Percentiles rank a stretch among this genome's conserved stretches.
Evolutionary conservation across 208 protist species (phyloP).

Genomic region (Strigomonas galati): DNA sequence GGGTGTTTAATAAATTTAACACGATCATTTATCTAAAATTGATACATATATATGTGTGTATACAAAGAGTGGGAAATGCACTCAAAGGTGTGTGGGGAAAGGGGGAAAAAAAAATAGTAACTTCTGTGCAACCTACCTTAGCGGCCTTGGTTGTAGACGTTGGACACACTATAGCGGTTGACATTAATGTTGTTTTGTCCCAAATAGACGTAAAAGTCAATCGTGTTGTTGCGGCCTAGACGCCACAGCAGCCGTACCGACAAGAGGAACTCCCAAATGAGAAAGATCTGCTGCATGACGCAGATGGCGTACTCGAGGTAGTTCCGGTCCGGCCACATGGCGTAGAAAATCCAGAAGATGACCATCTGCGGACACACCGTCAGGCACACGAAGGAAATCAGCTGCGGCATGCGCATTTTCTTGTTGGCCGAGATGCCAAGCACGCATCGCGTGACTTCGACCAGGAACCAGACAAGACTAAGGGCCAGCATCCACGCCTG

Average conservation of each 20-base stretch:
- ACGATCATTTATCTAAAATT: no score
- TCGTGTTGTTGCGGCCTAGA: conserved; percentile 52
- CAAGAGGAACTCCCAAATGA: conserved; percentile 35
- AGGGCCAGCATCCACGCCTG: conserved; percentile 43
- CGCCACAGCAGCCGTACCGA: conserved; percentile 28
- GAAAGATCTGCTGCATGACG: conserved; percentile 52
- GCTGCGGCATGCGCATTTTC: conserved; percentile 33
- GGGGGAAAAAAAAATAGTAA: no score
- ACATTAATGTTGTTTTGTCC: background rate
- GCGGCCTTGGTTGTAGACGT: no score
- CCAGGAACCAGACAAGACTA: conserved; percentile 41
- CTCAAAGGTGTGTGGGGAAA: no score
- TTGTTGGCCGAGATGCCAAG: conserved; percentile 46
- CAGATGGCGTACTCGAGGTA: conserved; percentile 62
- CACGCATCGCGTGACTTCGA: conserved; percentile 46
- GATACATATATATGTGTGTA: no score
- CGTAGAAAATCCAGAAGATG: conserved; percentile 36
- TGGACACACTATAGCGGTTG: background rate
- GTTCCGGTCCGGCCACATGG: conserved; percentile 37
- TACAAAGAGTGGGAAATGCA: no score
- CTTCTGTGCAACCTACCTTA: no score
- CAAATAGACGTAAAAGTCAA: conserved; percentile 71
- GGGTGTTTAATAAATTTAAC: no score
- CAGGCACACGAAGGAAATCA: conserved; percentile 48
- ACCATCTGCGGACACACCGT: conserved; percentile 57